Evolutionary conservation across 1,284 basidiomycete genomes (phyloP), one percentile per base, ranked within the genome.

Genomic region (Cutaneotrichosporon dermatis): DNA sequence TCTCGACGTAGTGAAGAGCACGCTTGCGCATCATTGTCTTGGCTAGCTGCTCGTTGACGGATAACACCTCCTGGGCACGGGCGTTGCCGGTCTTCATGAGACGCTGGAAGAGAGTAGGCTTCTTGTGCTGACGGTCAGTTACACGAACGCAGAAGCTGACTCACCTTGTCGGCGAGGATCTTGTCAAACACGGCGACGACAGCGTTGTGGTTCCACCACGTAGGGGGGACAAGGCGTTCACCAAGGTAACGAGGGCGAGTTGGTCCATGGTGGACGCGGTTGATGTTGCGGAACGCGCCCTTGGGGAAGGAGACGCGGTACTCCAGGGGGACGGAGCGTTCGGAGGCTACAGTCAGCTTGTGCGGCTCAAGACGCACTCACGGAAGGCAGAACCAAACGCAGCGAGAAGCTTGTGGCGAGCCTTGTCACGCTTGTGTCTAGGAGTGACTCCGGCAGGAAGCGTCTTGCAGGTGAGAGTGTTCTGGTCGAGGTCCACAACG

Each of bases 251-350:
- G 57, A 60, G 74, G 53, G 15, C 67, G 58, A 16, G 63, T 58
- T 5, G 59, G 58, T 4, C 66, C 66, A 39, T 70, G 63, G 25
- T 61, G 60, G 48, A 79, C 63, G 35, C 66, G 54, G 55, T 74
- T 73, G 62, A 81, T 73, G 13, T 80, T 78, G 6, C 79, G 68
- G 72, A 82, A 80, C 46, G 73, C 68, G 37, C 92, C 92, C 2
- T 88, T 89, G 4, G 94, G 92, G 80, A 95, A 97, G 3, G 94
- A 91, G 71, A 96, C 90, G 72, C 93, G 92, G 81, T 95, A 90
- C 76, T 97, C 94, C 62, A 73, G 66, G 2, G 82, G 80, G 6
- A 80, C 73, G 6, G 60, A 56, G 51, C 46, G 54, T 33, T 64
- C 59, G 5, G 51, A 25, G 8, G 60, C 59, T 60, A 49, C 13